Evolutionary conservation across 306 rosid genomes (phyloP).

Genomic region (Vachellia collinsii): DNA sequence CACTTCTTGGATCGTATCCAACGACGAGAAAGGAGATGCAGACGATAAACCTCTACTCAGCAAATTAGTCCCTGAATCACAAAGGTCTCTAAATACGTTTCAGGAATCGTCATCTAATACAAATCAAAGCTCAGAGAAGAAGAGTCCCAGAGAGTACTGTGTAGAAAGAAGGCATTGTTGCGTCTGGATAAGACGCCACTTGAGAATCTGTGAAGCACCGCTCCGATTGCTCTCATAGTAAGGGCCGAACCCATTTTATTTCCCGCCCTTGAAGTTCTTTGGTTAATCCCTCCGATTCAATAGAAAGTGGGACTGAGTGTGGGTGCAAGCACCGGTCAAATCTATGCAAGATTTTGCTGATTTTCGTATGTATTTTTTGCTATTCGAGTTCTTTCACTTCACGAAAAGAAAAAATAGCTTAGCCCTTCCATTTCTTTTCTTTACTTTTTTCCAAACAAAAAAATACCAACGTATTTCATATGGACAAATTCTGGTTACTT

Average conservation of each 20-base stretch:
- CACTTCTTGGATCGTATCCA: slow-evolving; percentile 31
- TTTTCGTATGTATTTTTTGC: background rate
- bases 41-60: slow-evolving; percentile 42
- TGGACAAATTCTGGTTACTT: too few relatives aligned
- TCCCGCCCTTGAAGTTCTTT: slow-evolving; percentile 9
- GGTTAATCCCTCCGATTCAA: background rate
- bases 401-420: too few relatives aligned
- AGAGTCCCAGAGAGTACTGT: slow-evolving; percentile 37
- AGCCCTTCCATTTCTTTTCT: too few relatives aligned
- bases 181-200: slow-evolving; percentile 45
- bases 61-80: slow-evolving; percentile 56
- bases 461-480: too few relatives aligned
- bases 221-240: slow-evolving; percentile 55
- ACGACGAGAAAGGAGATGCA: slow-evolving; percentile 34
- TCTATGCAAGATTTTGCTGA: background rate
- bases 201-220: slow-evolving; percentile 47
- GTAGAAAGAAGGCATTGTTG: slow-evolving; percentile 39
- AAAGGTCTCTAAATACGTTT: slow-evolving; percentile 32
- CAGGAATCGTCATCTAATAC: background rate
- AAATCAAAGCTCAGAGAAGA: slow-evolving; percentile 7
- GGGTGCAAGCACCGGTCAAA: background rate
- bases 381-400: too few relatives aligned
- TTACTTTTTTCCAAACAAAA: too few relatives aligned
- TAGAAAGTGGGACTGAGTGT: background rate
- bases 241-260: slow-evolving; percentile 43